phyloP scores from a whole-genome alignment of 257 asterid species.

The Coffea eugenioides region DNA sequence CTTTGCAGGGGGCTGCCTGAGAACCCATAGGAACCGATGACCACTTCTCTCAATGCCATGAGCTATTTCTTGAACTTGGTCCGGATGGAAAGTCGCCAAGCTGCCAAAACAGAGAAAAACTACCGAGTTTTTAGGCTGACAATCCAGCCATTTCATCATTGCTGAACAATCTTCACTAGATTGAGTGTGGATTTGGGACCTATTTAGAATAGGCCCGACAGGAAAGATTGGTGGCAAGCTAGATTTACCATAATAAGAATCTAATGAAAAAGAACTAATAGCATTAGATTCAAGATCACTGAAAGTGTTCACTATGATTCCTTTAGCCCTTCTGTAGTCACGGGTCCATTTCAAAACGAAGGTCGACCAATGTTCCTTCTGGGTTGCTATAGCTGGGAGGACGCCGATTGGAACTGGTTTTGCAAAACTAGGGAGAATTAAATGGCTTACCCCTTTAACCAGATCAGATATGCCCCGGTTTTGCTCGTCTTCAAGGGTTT shows the following conservation, averaged over 20 bases:
- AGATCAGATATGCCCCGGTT: background rate
- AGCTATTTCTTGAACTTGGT: slow-evolving; percentile 24
- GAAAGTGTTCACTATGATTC: slow-evolving; percentile 12
- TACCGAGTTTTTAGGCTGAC: slow-evolving; percentile 3
- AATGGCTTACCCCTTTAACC: background rate
- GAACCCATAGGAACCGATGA: slow-evolving; percentile 16
- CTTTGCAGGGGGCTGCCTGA: slow-evolving; percentile 14
- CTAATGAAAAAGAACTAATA: background rate
- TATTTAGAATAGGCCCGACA: slow-evolving; percentile 10
- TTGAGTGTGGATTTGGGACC: background rate
- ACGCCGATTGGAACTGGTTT: background rate
- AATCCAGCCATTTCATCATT: slow-evolving; percentile 22
- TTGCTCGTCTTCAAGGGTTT: background rate
- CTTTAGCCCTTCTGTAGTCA: background rate
- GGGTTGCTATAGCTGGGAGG: background rate
- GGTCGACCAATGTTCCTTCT: background rate
- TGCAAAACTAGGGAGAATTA: background rate
- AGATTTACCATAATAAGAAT: background rate
- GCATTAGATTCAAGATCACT: slow-evolving; percentile 4
- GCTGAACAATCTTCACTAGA: background rate
- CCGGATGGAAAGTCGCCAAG: slow-evolving; percentile 4
- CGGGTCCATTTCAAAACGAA: background rate
- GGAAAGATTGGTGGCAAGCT: slow-evolving; percentile 6
- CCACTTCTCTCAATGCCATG: slow-evolving; percentile 17
- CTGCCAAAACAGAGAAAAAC: slow-evolving; percentile 25